Evolutionary conservation across 768 basidiomycete species (phyloP).

Genomic region (Lactifluus hygrophoroides): DNA sequence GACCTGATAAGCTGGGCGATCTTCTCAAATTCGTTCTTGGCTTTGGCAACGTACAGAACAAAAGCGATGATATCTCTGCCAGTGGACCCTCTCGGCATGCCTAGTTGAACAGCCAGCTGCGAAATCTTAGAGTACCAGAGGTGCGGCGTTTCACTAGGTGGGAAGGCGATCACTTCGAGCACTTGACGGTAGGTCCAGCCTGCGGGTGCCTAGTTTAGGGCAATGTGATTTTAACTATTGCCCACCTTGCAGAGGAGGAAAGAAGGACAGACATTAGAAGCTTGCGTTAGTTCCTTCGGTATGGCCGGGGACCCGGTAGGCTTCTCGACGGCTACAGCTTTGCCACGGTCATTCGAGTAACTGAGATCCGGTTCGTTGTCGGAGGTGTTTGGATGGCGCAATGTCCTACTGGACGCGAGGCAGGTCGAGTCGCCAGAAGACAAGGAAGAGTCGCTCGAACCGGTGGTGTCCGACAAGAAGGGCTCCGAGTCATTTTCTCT

Average conservation of each 20-base stretch:
- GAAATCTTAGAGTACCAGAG: background rate
- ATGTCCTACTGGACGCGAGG: background rate
- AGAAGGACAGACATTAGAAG: background rate
- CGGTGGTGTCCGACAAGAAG: background rate
- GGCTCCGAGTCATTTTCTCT: background rate
- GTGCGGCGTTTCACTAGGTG: background rate
- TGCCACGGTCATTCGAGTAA: background rate
- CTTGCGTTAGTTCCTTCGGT: background rate
- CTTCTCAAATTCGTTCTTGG: background rate
- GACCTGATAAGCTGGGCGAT: background rate
- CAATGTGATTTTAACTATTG: background rate
- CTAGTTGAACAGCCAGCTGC: background rate
- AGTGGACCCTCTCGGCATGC: background rate
- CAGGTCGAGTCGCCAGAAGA: background rate
- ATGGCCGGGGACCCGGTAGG: background rate
- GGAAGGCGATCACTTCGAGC: background rate
- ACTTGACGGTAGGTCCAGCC: conserved; percentile 12
- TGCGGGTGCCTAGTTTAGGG: background rate
- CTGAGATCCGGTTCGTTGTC: no score
- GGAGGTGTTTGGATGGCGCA: background rate
- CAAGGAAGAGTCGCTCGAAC: background rate
- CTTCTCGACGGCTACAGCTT: background rate
- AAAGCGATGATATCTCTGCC: background rate
- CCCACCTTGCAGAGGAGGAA: no score
- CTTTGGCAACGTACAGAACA: background rate